phyloP scores from a whole-genome alignment of 179 eudicot genomes.

The Gypsophila paniculata region DNA sequence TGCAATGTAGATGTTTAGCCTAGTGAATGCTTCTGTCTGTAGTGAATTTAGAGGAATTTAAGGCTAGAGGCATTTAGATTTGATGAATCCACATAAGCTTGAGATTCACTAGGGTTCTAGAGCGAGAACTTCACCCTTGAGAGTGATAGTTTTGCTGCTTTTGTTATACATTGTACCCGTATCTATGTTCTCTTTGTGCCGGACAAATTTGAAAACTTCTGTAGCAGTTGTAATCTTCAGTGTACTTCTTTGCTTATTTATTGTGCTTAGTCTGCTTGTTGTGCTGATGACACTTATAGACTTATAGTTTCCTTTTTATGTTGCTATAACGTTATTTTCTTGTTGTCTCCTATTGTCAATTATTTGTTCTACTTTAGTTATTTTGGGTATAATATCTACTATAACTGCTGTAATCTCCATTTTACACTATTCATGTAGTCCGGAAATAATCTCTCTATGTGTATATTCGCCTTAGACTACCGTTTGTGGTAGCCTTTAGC shows the following conservation, averaged over 20 bases:
- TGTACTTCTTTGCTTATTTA: background rate
- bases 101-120: constrained; percentile 3
- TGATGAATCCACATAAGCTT: constrained; percentile 3
- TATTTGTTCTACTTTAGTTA: background rate
- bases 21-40: constrained; percentile 9
- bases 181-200: background rate
- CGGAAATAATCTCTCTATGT: too few species aligned
- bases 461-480: background rate
- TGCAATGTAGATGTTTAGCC: background rate
- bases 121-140: background rate
- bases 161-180: background rate
- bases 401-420: background rate
- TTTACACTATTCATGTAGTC: background rate
- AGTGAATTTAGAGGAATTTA: constrained; percentile 12
- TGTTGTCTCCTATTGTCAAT: background rate
- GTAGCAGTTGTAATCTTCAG: constrained; percentile 1
- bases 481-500: background rate
- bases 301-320: background rate
- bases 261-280: background rate
- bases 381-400: background rate
- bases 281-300: background rate
- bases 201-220: constrained; percentile 2
- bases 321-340: background rate
- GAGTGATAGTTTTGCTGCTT: constrained; percentile 1
- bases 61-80: background rate